Base-by-base conservation (phyloP, 306 rosid species). In the Morella rubra region DNA sequence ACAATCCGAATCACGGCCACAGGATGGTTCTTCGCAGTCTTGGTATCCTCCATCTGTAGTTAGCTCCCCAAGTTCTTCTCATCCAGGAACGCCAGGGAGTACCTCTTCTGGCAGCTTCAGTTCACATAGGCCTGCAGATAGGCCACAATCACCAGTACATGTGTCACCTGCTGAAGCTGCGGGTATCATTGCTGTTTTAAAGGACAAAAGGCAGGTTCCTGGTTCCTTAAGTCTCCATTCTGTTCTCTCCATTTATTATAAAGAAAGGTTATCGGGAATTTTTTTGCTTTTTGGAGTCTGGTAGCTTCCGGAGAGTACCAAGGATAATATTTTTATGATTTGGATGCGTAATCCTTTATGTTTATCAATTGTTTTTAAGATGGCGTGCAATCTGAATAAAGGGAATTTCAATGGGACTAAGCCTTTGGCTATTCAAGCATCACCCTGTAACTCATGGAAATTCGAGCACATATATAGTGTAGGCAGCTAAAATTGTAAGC, bases 91-190 rank as follows among this genome's bases (percentile, higher is more conserved):
- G 4, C 97, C 98, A 0, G 60, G 81, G 47, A 82, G 85, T 66
- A 49, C 86, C 54, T 86, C 90, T 58, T 84, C 93, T 3, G 62
- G 86, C 58, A 80, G 82, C 79, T 84, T 74, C 46, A 44, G 81
- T 77, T 75, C 84, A 7, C 92, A 80, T 44, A 87, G 90, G 80
- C 59, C 84, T 71, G 44, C 79, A 9, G 90, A 84, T 1, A 81
- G 88, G 75, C 74, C 82, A 44, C 85, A 84, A 64, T 80, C 88
- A 69, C 84, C 93, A 11, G 82, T 86, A 0, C 86, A 88, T 41
- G 87, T 90, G 78, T 89, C 95, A 0, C 96, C 98, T n/a, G 79
- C 97, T 1, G 96, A 94, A 84, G 96, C 96, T 1, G 96, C 91
- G 0, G 93, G 90, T 64, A 77, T 90, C 54, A 90, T 91, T 77